Evolutionary conservation across 305 asterid species (phyloP).

Genomic region (Fraxinus dipetala): DNA sequence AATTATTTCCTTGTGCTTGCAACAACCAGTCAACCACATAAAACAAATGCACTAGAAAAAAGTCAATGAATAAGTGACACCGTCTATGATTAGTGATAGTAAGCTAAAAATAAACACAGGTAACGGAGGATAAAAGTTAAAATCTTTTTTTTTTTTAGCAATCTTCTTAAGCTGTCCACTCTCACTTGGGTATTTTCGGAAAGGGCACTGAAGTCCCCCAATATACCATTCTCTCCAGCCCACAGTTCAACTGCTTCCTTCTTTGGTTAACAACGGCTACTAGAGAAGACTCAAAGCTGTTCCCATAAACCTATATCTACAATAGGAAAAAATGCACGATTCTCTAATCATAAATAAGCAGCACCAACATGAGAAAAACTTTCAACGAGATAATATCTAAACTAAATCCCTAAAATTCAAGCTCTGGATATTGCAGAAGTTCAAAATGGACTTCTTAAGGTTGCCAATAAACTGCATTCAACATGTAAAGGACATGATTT

Average conservation of each 20-base stretch:
- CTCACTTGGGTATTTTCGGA: constrained; percentile 63
- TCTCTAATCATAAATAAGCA: not conserved
- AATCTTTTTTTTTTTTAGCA: constrained; percentile 71
- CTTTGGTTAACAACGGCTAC: constrained; percentile 68
- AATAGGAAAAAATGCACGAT: constrained; percentile 7
- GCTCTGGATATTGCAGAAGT: not conserved
- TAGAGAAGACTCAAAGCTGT: constrained; percentile 82
- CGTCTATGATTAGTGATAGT: not conserved
- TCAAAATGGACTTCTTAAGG: not conserved
- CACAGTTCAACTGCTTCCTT: constrained; percentile 58
- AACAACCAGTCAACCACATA: not conserved
- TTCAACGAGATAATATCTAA: not conserved
- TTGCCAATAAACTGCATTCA: not conserved
- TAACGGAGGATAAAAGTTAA: constrained; percentile 1
- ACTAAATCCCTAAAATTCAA: not conserved
- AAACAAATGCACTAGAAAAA: not conserved
- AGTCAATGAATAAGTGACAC: not conserved
- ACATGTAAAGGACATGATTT: not conserved
- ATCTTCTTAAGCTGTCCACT: constrained; percentile 61
- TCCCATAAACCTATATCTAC: constrained; percentile 65
- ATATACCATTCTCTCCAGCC: constrained; percentile 60
- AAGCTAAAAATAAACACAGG: not conserved
- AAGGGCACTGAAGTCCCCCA: constrained; percentile 63
- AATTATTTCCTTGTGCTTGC: not conserved
- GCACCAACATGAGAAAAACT: not conserved